phyloP scores from a whole-genome alignment of 495 filamentous ascomycete species.

The Aspergillus taichungensis region DNA sequence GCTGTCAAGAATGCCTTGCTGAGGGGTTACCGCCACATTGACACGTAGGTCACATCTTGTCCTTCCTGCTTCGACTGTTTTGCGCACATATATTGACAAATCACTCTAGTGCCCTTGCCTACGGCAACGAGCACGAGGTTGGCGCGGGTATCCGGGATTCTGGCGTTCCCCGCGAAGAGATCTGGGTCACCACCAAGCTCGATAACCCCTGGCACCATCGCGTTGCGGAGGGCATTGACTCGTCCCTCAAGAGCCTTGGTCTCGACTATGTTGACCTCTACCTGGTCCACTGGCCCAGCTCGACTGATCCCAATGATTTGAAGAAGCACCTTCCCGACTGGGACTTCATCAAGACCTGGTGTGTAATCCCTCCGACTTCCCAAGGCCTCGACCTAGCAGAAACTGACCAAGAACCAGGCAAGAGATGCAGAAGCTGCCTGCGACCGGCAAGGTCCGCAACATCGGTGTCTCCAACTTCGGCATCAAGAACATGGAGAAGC shows the following conservation, averaged over 20 bases:
- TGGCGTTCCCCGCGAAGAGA: slow-evolving; percentile 68
- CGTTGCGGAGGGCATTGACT: slow-evolving; percentile 59
- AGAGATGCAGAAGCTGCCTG: slow-evolving; percentile 74
- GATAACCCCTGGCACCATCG: slow-evolving; percentile 73
- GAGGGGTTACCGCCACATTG: slow-evolving; percentile 64
- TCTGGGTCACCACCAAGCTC: slow-evolving; percentile 86
- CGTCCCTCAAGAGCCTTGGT: slow-evolving; percentile 59
- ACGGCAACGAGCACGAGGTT: slow-evolving; percentile 79
- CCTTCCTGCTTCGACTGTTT: slow-evolving; percentile 6
- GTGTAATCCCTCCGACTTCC: slow-evolving; percentile 1
- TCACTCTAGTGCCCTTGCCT: slow-evolving; percentile 55
- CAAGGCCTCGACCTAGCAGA: neutral
- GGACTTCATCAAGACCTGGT: slow-evolving; percentile 77
- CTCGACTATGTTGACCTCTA: slow-evolving; percentile 77
- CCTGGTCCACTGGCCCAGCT: slow-evolving; percentile 77
- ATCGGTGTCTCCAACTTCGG: slow-evolving; percentile 58
- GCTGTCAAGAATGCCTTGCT: slow-evolving; percentile 71
- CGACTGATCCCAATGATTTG: slow-evolving; percentile 48
- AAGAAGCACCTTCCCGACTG: slow-evolving; percentile 57
- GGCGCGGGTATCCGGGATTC: slow-evolving; percentile 72
- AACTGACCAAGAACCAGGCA: slow-evolving; percentile 26
- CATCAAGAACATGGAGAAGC: slow-evolving; percentile 50
- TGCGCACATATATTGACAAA: slow-evolving; percentile 22
- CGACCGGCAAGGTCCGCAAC: slow-evolving; percentile 71
- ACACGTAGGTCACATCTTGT: slow-evolving; percentile 37